These are phyloP conservation scores for Umbelopsis ramanniana DNA, from an alignment of 192 early-diverging fungal genomes.

Conservation along the genomic window DNA sequence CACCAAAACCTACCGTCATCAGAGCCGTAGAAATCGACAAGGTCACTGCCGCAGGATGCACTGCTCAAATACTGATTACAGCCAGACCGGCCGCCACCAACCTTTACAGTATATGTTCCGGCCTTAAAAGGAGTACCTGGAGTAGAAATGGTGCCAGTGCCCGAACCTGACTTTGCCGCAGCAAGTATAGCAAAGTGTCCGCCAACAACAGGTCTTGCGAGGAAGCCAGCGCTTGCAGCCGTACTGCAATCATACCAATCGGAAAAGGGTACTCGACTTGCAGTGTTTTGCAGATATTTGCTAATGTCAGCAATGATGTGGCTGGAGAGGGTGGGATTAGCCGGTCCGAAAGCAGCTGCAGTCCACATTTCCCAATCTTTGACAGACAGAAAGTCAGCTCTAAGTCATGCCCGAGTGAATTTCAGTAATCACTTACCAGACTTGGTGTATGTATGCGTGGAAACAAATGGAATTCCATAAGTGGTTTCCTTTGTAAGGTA, in stretches of 20 bases:
- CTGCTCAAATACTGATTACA: slow-evolving; percentile 12
- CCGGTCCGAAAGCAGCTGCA: slow-evolving; percentile 3
- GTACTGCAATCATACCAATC: slow-evolving; percentile 23
- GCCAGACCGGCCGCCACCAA: not conserved
- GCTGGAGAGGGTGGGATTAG: slow-evolving; percentile 2
- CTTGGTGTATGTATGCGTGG: slow-evolving; percentile 1
- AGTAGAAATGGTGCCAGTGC: slow-evolving; percentile 1
- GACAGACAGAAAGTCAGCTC: not conserved
- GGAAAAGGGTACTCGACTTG: slow-evolving; percentile 4
- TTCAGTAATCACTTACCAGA: not conserved
- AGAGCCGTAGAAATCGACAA: not conserved
- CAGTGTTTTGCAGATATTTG: not conserved
- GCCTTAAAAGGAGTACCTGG: not conserved
- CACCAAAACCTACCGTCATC: slow-evolving; percentile 9
- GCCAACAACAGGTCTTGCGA: not conserved
- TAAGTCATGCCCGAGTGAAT: not conserved
- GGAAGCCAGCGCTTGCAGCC: not conserved
- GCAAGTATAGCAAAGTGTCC: slow-evolving; percentile 12
- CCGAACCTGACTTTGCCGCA: slow-evolving; percentile 2
- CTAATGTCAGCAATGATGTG: slow-evolving; percentile 1
- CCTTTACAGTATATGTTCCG: not conserved
- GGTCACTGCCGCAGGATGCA: not conserved
- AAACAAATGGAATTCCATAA: slow-evolving; percentile 17
- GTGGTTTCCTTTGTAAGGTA: slow-evolving; percentile 3
- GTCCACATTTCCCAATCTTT: slow-evolving; percentile 24